A percentile compares a stretch with the other conserved stretches of the same genome.
Conservation (phyloP, 108 stramenopile genomes). For the Stephanodiscus minutulus region DNA sequence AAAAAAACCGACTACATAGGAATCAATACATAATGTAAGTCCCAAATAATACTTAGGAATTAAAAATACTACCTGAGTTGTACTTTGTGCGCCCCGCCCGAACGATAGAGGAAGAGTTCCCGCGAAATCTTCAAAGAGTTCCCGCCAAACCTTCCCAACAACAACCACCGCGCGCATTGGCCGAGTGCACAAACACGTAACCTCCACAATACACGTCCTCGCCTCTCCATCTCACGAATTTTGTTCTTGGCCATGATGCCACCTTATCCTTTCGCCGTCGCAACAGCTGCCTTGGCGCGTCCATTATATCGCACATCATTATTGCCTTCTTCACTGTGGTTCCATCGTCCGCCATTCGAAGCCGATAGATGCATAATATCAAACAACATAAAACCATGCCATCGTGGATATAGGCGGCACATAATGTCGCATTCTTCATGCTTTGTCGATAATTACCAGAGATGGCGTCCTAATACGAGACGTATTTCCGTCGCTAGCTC, state of each 20-base stretch:
- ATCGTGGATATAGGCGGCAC: neutral
- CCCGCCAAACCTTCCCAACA: too few species aligned
- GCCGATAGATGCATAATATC: neutral
- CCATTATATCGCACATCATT: neutral
- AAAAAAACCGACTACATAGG: too few species aligned
- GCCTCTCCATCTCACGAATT: neutral
- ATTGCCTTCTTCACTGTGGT: neutral
- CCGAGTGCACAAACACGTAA: too few species aligned
- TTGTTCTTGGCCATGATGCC: slow-evolving; percentile 7
- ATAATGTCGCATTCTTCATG: neutral
- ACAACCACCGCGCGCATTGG: too few species aligned
- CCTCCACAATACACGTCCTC: too few species aligned
- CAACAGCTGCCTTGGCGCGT: slow-evolving; percentile 12
- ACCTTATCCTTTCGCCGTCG: neutral
- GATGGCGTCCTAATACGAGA: neutral
- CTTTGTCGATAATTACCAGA: neutral
- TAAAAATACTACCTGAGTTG: too few species aligned
- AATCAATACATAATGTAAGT: too few species aligned
- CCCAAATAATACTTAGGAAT: too few species aligned
- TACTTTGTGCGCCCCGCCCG: too few species aligned
- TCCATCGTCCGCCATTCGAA: neutral
- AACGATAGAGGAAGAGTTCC: too few species aligned
- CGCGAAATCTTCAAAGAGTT: too few species aligned
- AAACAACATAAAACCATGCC: neutral
- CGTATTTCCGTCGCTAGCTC: neutral